phyloP scores from a whole-genome alignment of 2,329 filamentous ascomycete species.

The Trichoderma lentiforme region DNA sequence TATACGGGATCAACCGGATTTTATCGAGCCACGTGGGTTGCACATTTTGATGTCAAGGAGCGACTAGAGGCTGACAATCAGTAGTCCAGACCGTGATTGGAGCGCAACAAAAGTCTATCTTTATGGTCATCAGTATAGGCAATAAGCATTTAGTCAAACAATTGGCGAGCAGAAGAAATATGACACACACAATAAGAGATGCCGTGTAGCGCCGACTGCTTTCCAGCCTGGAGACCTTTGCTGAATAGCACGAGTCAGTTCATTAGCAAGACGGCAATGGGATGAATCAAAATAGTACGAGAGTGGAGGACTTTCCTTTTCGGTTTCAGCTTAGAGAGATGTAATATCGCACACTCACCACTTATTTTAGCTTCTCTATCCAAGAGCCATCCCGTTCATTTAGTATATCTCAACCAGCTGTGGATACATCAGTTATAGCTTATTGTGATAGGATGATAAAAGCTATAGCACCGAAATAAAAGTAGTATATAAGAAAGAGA shows the following conservation, averaged over 20 bases:
- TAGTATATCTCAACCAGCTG: not conserved
- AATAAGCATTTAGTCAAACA: not conserved
- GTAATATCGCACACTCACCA: not conserved
- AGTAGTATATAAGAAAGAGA: not conserved
- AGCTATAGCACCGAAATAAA: too few relatives aligned
- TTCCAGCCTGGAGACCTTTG: not conserved
- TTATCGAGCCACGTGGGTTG: not conserved
- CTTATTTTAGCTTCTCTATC: not conserved
- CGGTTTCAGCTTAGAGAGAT: not conserved
- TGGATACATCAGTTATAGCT: not conserved
- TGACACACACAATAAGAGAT: not conserved
- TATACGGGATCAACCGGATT: not conserved
- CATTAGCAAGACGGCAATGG: not conserved
- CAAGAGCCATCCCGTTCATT: not conserved
- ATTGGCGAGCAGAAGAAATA: not conserved
- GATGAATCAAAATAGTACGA: not conserved
- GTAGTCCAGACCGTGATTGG: too few relatives aligned
- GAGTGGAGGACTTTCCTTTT: not conserved
- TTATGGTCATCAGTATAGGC: too few relatives aligned
- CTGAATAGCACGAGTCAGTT: not conserved
- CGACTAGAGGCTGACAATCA: too few relatives aligned
- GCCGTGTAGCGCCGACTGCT: too few relatives aligned
- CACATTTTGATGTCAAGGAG: not conserved
- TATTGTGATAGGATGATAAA: too few relatives aligned
- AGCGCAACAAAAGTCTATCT: too few relatives aligned